Conservation (phyloP, 2,329 filamentous ascomycete genomes). For the Aphanocladium album region DNA sequence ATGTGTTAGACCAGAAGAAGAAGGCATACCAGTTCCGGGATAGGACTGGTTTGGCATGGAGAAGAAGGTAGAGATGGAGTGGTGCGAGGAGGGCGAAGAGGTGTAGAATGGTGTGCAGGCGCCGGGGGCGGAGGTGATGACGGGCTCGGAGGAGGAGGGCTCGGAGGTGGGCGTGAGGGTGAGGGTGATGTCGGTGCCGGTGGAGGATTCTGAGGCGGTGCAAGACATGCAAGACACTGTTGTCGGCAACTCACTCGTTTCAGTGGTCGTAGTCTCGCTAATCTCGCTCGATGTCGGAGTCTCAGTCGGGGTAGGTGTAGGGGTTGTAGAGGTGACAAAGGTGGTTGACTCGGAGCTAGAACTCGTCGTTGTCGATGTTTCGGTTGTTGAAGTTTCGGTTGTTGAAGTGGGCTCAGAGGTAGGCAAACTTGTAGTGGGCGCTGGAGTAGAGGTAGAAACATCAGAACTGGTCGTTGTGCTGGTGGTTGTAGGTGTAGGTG, state of each 20-base stretch:
- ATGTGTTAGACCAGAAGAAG: conserved; percentile 10
- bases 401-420: not conserved
- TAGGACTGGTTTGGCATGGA: conserved; percentile 6
- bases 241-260: conserved; percentile 6
- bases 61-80: conserved; percentile 4
- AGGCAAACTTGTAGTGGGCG: not conserved
- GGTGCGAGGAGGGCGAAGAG: not conserved
- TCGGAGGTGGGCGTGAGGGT: not conserved
- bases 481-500: conserved; percentile 7
- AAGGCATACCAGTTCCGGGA: not conserved
- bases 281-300: not conserved
- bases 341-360: conserved; percentile 7
- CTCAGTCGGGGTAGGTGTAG: not conserved
- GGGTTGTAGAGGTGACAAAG: not conserved
- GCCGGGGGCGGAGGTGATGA: not conserved
- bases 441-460: not conserved
- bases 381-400: not conserved
- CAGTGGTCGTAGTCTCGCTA: conserved; percentile 7
- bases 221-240: conserved; percentile 6
- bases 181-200: conserved; percentile 7
- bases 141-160: not conserved
- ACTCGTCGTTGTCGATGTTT: not conserved
- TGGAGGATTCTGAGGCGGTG: not conserved
- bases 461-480: not conserved
- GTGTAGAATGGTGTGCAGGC: not conserved